Conservation (phyloP, 805 yeast species). For the Sugiyamaella americana region DNA sequence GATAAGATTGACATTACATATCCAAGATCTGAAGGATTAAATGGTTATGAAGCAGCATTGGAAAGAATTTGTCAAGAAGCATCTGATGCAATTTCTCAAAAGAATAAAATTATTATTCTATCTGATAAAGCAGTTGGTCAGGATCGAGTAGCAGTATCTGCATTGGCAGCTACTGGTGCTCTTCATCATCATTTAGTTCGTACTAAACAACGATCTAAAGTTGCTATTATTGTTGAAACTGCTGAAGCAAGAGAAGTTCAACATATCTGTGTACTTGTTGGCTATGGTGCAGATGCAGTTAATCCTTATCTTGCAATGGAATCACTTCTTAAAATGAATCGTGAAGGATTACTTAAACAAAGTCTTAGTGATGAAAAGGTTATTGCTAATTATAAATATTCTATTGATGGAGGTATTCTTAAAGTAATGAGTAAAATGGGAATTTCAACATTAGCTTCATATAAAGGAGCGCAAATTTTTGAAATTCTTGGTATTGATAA, state of each 20-base stretch:
- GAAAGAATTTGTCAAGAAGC: slow-evolving; percentile 87
- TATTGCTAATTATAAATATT: slow-evolving; percentile 70
- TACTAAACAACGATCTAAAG: slow-evolving; percentile 93
- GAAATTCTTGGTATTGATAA: slow-evolving; percentile 96
- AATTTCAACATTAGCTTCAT: slow-evolving; percentile 95
- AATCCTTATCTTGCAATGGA: slow-evolving; percentile 93
- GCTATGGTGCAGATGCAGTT: slow-evolving; percentile 96
- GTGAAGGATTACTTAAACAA: slow-evolving; percentile 54
- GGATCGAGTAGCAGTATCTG: slow-evolving; percentile 71
- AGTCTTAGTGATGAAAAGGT: slow-evolving; percentile 54
- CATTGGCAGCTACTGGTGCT: slow-evolving; percentile 91
- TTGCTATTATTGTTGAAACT: slow-evolving; percentile 84
- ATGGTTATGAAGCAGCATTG: slow-evolving; percentile 78
- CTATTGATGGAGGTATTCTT: slow-evolving; percentile 84
- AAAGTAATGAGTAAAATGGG: slow-evolving; percentile 99
- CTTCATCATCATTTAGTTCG: slow-evolving; percentile 95
- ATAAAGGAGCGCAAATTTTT: slow-evolving; percentile 97
- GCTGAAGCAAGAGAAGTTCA: slow-evolving; percentile 98
- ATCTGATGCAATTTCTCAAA: slow-evolving; percentile 70
- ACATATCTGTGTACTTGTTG: slow-evolving; percentile 87
- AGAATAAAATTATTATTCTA: slow-evolving; percentile 67
- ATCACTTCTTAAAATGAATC: slow-evolving; percentile 75
- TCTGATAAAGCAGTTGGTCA: slow-evolving; percentile 61
- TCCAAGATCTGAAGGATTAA: slow-evolving; percentile 70
- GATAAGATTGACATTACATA: slow-evolving; percentile 84